A percentile compares a stretch with the other conserved stretches of the same genome.
Conservation (phyloP, 352 stramenopile genomes). For the Globisporangium cystogenes region DNA sequence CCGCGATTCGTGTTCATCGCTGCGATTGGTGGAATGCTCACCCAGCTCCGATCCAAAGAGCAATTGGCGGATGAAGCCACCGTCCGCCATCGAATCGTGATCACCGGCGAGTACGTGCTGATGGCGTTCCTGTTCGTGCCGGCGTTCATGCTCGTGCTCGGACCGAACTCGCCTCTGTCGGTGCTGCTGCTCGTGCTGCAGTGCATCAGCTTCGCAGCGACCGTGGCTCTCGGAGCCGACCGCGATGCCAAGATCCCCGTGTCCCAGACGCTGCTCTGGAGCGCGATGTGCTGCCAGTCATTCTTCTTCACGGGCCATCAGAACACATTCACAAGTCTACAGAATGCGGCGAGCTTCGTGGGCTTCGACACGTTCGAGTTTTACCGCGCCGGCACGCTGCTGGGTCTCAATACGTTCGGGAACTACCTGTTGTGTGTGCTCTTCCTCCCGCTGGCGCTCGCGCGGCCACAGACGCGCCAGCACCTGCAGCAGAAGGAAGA, state of each 20-base stretch:
- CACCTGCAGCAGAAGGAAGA: not conserved
- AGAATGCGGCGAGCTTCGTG: constrained; percentile 87
- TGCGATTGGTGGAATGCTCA: constrained; percentile 16
- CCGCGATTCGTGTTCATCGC: constrained; percentile 47
- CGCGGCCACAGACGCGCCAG: not conserved
- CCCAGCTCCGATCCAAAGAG: constrained; percentile 2
- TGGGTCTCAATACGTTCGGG: constrained; percentile 88
- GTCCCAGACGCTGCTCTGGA: constrained; percentile 56
- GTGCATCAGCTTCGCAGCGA: constrained; percentile 32
- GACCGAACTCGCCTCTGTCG: constrained; percentile 52
- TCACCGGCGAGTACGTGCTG: constrained; percentile 20
- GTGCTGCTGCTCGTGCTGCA: constrained; percentile 43
- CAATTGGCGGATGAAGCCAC: not conserved
- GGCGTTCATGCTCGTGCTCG: constrained; percentile 55
- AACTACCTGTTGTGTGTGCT: constrained; percentile 46
- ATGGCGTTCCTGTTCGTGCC: constrained; percentile 36
- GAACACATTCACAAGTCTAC: constrained; percentile 87
- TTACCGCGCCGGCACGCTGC: constrained; percentile 57
- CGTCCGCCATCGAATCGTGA: not conserved
- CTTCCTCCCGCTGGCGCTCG: constrained; percentile 27
- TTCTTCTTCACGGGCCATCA: constrained; percentile 89
- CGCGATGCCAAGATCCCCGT: not conserved
- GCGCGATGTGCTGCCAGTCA: constrained; percentile 48
- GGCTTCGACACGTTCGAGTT: constrained; percentile 86
- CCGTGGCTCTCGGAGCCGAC: constrained; percentile 6